Conservation (phyloP, 2,329 filamentous ascomycete species). For the Sporothrix globosa region DNA sequence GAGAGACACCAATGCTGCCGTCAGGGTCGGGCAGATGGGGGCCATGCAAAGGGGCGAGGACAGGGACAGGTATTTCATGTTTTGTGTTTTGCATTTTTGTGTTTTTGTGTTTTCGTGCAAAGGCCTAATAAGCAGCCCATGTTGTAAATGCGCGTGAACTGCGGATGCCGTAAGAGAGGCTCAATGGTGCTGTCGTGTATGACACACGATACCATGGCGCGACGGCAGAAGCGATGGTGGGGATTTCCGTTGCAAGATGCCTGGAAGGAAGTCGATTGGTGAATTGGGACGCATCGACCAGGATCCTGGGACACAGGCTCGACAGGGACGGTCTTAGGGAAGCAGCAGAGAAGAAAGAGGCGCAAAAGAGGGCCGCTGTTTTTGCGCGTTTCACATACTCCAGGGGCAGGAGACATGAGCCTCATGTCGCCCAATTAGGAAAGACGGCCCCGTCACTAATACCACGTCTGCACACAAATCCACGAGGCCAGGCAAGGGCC, state of each 20-base stretch:
- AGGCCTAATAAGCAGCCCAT: not conserved
- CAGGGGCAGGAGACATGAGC: constrained; percentile 5
- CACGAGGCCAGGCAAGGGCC: constrained; percentile 1
- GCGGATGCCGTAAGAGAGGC: not conserved
- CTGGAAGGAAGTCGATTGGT: constrained; percentile 7
- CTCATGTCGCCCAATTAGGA: constrained; percentile 24
- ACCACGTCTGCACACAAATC: constrained; percentile 20
- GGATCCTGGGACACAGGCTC: constrained; percentile 1
- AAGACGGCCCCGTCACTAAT: constrained; percentile 23
- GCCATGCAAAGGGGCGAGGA: not conserved
- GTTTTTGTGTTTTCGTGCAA: not conserved
- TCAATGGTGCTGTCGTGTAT: constrained; percentile 5
- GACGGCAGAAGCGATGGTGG: constrained; percentile 4
- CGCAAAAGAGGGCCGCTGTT: not conserved
- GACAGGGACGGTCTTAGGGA: too few species aligned
- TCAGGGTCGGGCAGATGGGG: not conserved
- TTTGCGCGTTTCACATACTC: constrained; percentile 18
- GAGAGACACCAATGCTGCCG: not conserved
- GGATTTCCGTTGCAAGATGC: not conserved
- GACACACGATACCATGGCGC: constrained; percentile 29
- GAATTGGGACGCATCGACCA: not conserved
- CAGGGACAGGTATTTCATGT: not conserved
- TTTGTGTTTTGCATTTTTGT: not conserved
- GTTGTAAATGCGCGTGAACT: not conserved
- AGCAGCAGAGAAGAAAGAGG: too few species aligned